phyloP scores from a whole-genome alignment of 73 alveolate genomes.

The Loxodes magnus region DNA sequence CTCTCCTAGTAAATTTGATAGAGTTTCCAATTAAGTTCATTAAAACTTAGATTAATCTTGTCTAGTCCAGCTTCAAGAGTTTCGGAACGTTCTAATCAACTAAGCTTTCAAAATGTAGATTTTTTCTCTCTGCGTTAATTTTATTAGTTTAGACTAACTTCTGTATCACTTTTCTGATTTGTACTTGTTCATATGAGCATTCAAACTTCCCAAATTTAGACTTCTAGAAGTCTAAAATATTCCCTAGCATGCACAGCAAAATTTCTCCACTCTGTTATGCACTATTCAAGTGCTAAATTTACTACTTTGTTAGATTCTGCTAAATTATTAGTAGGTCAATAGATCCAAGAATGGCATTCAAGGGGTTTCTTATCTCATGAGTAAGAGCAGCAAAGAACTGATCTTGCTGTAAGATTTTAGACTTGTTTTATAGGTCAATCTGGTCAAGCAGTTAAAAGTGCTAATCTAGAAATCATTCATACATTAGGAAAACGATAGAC shows the following conservation, averaged over 20 bases:
- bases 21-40: constrained; percentile 35
- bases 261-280: constrained; percentile 23
- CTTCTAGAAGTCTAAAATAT: constrained; percentile 26
- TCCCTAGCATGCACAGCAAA: constrained; percentile 24
- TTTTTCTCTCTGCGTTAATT: constrained; percentile 6
- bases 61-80: constrained; percentile 1
- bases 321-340: background rate
- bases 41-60: constrained; percentile 25
- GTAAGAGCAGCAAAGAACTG: constrained; percentile 38
- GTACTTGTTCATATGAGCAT: constrained; percentile 8
- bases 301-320: too few relatives aligned
- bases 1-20: constrained; percentile 27
- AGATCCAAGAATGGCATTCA: constrained; percentile 20
- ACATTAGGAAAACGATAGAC: too few relatives aligned
- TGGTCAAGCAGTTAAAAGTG: too few relatives aligned
- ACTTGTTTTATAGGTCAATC: too few relatives aligned
- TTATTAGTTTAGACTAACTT: background rate
- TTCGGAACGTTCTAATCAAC: constrained; percentile 7
- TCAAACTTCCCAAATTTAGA: constrained; percentile 15
- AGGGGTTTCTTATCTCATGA: constrained; percentile 47
- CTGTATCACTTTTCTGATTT: background rate
- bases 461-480: too few relatives aligned
- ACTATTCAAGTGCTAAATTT: background rate
- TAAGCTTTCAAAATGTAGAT: constrained; percentile 8
- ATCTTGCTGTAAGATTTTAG: too few relatives aligned